Base-by-base conservation (phyloP, 768 basidiomycete genomes). In the Mycena crocata region DNA sequence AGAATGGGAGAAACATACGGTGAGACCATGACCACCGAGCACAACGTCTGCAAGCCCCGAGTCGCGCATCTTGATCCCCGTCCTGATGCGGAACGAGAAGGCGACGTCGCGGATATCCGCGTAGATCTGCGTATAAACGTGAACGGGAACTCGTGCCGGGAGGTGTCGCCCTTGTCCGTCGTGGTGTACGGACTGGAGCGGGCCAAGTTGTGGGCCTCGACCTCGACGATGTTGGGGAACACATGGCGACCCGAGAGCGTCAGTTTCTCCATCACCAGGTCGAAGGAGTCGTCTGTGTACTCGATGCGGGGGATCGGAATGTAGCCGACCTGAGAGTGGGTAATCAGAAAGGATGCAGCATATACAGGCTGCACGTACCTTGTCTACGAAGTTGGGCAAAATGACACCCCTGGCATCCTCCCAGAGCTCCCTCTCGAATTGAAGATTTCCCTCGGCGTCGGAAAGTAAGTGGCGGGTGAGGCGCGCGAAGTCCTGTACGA, bases 101-200 rank as follows among this genome's bases (percentile, higher is more conserved):
- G 93, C 91, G 17, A 98, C 93, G 71, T 98, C 96, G 19, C 93
- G 87, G 88, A 99, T 92, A 71, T 98, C 95, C 7, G 93, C 92
- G 76, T 98, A 96, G 71, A 98, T 93, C 77, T 98, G 96, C 31
- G 83, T n/a, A n/a, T 84, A 39, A 98, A 83, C 10, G 88, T 89
- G 59, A 98, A 75, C 37, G 85, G 90, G 74, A 98, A 88, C 58
- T 88, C 85, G 77, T 97, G 94, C 70, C 86, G 85, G 31, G 83
- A 77, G 68, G 88, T 83, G 75, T 94, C 94, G 6, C 78, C 72
- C 65, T 80, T 49, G 51, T 15, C 49, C 69, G 23, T 78, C 72
- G 62, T n/a, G 37, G 44, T 76, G 82, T 96, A 95, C 0, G 96
- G 95, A 32, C 89, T 91, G 79, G 98, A 95, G 77, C 90, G 90